Percentiles rank a stretch among this genome's conserved stretches.
These are phyloP conservation scores for Thelonectria olida DNA, from an alignment of 2,329 filamentous ascomycete species.

Conservation along the genomic window DNA sequence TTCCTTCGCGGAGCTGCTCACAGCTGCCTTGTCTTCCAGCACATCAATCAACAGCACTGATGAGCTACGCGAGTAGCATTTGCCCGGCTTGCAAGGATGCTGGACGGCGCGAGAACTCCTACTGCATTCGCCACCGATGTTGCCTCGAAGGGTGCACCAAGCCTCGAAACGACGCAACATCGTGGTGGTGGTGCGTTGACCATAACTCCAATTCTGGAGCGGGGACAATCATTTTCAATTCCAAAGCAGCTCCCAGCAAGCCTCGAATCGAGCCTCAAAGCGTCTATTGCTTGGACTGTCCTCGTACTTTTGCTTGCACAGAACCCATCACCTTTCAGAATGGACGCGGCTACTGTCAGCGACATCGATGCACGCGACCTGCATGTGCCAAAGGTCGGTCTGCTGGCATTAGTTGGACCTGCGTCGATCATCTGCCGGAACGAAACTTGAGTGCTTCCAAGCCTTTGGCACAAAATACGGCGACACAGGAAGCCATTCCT, in stretches of 20 bases:
- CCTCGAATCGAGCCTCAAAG: neutral
- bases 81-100: neutral
- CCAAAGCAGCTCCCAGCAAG: neutral
- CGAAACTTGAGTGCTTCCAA: neutral
- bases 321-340: neutral
- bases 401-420: neutral
- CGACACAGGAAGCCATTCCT: neutral
- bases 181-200: neutral
- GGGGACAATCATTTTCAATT: too few relatives aligned
- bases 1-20: neutral
- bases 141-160: neutral
- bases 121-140: slow-evolving; percentile 8
- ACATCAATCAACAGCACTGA: neutral
- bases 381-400: neutral
- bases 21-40: neutral
- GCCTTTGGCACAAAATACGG: neutral
- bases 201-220: neutral
- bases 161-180: neutral
- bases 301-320: neutral
- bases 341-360: neutral
- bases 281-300: neutral
- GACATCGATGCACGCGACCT: slow-evolving; percentile 5
- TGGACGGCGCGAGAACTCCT: neutral
- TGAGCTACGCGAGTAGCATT: neutral
- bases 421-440: neutral